Percentiles rank a stretch among this genome's conserved stretches.
These are phyloP conservation scores for Amborella trichopoda DNA, from an alignment of 164 flowering plant species.

Conservation along the genomic window DNA sequence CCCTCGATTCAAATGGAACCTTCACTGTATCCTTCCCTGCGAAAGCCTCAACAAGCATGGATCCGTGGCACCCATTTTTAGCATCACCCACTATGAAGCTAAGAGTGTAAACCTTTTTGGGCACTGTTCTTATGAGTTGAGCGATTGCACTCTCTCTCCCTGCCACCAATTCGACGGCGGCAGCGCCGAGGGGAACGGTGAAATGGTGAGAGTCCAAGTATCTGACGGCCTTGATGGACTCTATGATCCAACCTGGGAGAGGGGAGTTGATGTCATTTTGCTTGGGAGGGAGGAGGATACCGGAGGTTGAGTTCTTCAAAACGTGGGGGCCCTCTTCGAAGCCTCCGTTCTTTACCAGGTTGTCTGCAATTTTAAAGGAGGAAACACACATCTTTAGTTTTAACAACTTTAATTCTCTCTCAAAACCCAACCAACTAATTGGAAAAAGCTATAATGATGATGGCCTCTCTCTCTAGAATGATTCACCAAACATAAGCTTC, in stretches of 20 bases:
- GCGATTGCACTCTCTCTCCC: slow-evolving; percentile 91
- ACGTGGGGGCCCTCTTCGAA: slow-evolving; percentile 79
- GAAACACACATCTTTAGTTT: background rate
- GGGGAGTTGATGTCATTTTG: slow-evolving; percentile 69
- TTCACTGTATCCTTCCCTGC: slow-evolving; percentile 50
- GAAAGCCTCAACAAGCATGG: slow-evolving; percentile 86
- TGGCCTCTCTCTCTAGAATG: background rate
- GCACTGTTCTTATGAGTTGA: slow-evolving; percentile 56
- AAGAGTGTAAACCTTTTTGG: slow-evolving; percentile 42
- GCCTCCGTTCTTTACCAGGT: slow-evolving; percentile 57
- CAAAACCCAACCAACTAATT: no score
- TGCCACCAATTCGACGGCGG: slow-evolving; percentile 80
- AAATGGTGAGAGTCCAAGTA: slow-evolving; percentile 69
- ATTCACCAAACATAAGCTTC: background rate
- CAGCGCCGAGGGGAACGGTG: slow-evolving; percentile 50
- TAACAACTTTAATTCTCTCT: background rate
- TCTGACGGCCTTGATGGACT: slow-evolving; percentile 83
- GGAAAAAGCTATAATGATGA: background rate
- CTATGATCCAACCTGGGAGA: slow-evolving; percentile 90
- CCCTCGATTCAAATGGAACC: slow-evolving; percentile 51
- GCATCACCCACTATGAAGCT: slow-evolving; percentile 72
- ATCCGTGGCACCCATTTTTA: slow-evolving; percentile 75
- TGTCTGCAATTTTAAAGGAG: slow-evolving; percentile 26
- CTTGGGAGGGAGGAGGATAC: slow-evolving; percentile 78
- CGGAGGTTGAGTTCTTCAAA: slow-evolving; percentile 47